Conservation (phyloP, 108 stramenopile species). For the Conticribra weissflogii region DNA sequence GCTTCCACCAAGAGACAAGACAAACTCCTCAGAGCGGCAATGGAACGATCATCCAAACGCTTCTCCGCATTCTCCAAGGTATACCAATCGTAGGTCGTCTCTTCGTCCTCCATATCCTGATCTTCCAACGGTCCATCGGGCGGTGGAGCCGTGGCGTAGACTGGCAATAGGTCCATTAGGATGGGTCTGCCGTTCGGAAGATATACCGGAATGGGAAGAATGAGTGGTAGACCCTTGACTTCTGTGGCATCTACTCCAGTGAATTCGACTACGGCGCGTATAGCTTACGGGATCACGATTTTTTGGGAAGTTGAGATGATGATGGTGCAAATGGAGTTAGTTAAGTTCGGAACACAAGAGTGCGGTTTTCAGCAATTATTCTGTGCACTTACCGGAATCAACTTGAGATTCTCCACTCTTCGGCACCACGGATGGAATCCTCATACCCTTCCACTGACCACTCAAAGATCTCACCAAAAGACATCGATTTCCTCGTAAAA, state of each 20-base stretch:
- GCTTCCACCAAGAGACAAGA: conserved; percentile 31
- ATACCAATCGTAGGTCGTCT: conserved; percentile 67
- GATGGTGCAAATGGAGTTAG: no score
- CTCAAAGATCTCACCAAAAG: conserved; percentile 55
- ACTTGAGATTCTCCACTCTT: conserved; percentile 15
- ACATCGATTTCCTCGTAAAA: conserved; percentile 65
- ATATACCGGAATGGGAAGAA: conserved; percentile 54
- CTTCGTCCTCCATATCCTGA: conserved; percentile 66
- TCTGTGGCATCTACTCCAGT: conserved; percentile 57
- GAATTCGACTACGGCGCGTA: conserved; percentile 43
- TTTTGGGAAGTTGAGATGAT: no score
- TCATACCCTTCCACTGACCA: conserved; percentile 56
- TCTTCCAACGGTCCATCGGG: conserved; percentile 61
- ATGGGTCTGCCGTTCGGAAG: conserved; percentile 46
- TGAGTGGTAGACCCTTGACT: conserved; percentile 17
- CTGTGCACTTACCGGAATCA: no score
- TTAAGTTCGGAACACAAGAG: no score
- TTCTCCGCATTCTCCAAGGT: conserved; percentile 38
- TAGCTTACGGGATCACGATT: no score
- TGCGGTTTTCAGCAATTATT: no score
- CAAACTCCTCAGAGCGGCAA: conserved; percentile 37
- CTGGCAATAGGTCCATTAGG: conserved; percentile 38
- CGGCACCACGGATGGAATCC: conserved; percentile 49
- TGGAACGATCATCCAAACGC: conserved; percentile 40
- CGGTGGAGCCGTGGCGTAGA: conserved; percentile 58